Evolutionary conservation across 2,329 filamentous ascomycete species (phyloP), one percentile per base, ranked within the genome.

Genomic region (Aspergillus hiratsukae): DNA sequence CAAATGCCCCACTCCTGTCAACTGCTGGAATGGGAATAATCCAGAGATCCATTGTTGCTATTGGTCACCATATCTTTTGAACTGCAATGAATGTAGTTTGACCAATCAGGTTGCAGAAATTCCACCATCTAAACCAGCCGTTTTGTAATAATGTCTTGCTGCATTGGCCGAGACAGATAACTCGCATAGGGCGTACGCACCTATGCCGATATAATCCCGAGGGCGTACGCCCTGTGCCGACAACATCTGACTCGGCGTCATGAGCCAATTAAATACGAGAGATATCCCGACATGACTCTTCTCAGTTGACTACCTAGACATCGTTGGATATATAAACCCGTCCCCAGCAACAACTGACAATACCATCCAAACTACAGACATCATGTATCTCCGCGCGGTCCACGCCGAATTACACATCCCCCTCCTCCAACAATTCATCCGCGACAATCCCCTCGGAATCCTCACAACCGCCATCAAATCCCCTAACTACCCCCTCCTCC

Each of bases 381-480:
- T 23, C 28, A 87, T 88, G 85, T 82, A 87, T 71, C 78, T 87
- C 60, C 80, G 77, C 21, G 69, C 69, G 10, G 76, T 68, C 17
- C 83, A 86, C 68, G 80, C 77, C 9, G 85, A 87, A 60, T 62
- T 71, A 7, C 68, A 75, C 54, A 73, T 83, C 54, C 70, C 74
- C 0, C 71, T 72, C 2, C 77, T 88, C 23, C 80, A 80, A 35
- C 70, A 80, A 54, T 75, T 88, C 52, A 83, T 88, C 63, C 77
- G 76, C 21, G 76, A 81, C 14, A 82, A 87, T 63, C 83, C 85
- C 0, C 75, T 88, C 0, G 86, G 86, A 1, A 75, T 87, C 14
- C 65, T 88, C 7, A 87, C 83, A 8, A 88, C 86, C 0, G 83
- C 82, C 4, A 82, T 88, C 46, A 64, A 72, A 0, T 86, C 82